Evolutionary conservation across 495 filamentous ascomycete genomes (phyloP).

Genomic region (Usnea hakonensis): DNA sequence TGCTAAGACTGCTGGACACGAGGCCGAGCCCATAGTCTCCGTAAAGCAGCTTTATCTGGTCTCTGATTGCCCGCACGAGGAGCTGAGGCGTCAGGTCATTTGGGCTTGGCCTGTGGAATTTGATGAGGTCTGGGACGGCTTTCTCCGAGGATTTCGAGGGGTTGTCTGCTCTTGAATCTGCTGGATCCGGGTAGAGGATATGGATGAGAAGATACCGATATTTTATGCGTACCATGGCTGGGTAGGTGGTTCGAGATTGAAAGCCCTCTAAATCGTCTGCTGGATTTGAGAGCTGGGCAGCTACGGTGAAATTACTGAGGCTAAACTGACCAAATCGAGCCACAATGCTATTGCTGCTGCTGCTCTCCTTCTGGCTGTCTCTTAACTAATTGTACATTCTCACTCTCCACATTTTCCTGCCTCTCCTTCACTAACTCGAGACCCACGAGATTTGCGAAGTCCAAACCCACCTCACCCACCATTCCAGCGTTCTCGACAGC

Average conservation of each 20-base stretch:
- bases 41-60: conserved; percentile 62
- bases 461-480: conserved; percentile 77
- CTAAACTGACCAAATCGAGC: background rate
- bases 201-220: conserved; percentile 87
- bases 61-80: conserved; percentile 59
- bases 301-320: background rate
- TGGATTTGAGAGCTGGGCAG: background rate
- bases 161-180: conserved; percentile 27
- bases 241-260: background rate
- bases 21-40: conserved; percentile 86
- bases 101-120: conserved; percentile 69
- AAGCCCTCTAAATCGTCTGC: background rate
- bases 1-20: conserved; percentile 51
- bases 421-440: conserved; percentile 22
- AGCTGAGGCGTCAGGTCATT: conserved; percentile 53
- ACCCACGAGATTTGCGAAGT: conserved; percentile 70
- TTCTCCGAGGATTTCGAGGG: conserved; percentile 11
- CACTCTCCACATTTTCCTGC: background rate
- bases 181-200: conserved; percentile 72
- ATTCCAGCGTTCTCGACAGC: conserved; percentile 73
- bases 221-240: conserved; percentile 89
- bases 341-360: background rate
- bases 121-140: conserved; percentile 33
- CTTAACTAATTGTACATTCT: no score
- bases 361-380: background rate